These are phyloP conservation scores for Phialophora chinensis DNA, from an alignment of 2,329 filamentous ascomycete genomes.

Conservation along the genomic window DNA sequence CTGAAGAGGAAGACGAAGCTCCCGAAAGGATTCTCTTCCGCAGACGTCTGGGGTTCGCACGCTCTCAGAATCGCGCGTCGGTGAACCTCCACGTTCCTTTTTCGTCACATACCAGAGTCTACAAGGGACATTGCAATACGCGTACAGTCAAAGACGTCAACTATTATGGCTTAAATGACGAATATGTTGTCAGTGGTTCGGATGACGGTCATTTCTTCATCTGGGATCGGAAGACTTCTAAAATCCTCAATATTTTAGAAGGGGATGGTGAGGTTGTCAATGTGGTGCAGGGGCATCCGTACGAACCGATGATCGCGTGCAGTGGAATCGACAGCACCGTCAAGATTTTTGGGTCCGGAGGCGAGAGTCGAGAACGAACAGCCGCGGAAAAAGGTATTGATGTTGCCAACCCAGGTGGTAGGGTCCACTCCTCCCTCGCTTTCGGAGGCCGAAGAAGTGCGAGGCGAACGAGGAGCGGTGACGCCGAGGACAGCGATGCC, in stretches of 20 bases:
- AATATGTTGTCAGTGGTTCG: slow-evolving; percentile 71
- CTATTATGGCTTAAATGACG: slow-evolving; percentile 69
- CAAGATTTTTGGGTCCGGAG: slow-evolving; percentile 67
- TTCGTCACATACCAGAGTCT: slow-evolving; percentile 62
- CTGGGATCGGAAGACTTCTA: slow-evolving; percentile 67
- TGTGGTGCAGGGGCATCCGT: slow-evolving; percentile 70
- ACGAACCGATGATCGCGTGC: slow-evolving; percentile 69
- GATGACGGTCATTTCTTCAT: slow-evolving; percentile 72
- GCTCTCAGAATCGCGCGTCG: slow-evolving; percentile 53
- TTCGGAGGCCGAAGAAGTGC: slow-evolving; percentile 40
- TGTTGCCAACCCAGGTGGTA: slow-evolving; percentile 57
- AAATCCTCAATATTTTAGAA: slow-evolving; percentile 68
- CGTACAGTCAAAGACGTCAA: slow-evolving; percentile 73
- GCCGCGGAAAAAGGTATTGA: slow-evolving; percentile 64
- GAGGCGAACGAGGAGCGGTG: slow-evolving; percentile 22
- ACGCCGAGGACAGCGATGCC: slow-evolving; percentile 30
- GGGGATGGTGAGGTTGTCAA: slow-evolving; percentile 74
- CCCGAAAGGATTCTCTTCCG: slow-evolving; percentile 45
- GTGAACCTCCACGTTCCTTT: slow-evolving; percentile 64
- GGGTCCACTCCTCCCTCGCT: slow-evolving; percentile 45
- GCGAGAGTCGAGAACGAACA: slow-evolving; percentile 61
- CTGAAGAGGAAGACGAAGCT: slow-evolving; percentile 41
- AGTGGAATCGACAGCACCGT: slow-evolving; percentile 72
- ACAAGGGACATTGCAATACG: slow-evolving; percentile 70
- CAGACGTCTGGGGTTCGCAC: slow-evolving; percentile 57